Base-by-base conservation (phyloP, 345 rosid genomes). In the Sonneratia alba region DNA sequence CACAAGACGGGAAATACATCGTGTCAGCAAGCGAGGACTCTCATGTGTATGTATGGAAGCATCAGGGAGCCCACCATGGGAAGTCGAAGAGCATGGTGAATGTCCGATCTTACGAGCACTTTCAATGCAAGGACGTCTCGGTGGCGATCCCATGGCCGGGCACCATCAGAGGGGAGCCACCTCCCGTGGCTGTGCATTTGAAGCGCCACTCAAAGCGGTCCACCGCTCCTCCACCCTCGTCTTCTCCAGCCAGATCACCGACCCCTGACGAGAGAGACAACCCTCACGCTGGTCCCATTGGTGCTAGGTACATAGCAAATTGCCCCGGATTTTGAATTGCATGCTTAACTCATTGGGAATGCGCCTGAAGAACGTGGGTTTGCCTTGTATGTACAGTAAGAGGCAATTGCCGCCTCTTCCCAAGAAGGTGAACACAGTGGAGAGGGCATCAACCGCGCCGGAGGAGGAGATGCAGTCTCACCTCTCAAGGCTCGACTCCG, bases 61-160 rank as follows among this genome's bases (percentile, higher is more conserved):
- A 79, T 8, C 91, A 87, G 13, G 55, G 43, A 43, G 36, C 53
- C 55, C 89, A 80, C 71, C 83, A 72, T 45, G 87, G 87, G 14
- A 92, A 88, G 78, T 67, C 71, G 38, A 89, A 82, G 76, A 73
- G 71, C 1, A 24, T 79, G 21, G 40, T 80, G 16, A 82, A 79
- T 42, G 78, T 84, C 38, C 75, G 79, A 66, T 79, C 92, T 19
- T 77, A 89, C 21, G 99, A 95, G 74, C 77, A 77, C 51, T 95
- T 92, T 76, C 89, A 81, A 0, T 92, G 96, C 77, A 88, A 81
- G 81, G 99, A 90, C 51, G 98, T 95, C 14, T 90, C 97, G 0
- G 91, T 88, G 15, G 97, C 98, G 15, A 83, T 96, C 67, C 87
- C 90, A 2, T 91, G 98, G 97, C 89, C 90, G 3, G 94, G 94